A percentile compares a stretch with the other conserved stretches of the same genome.
Conservation (phyloP, 208 protist species). For the Trypanosoma scelopori region DNA sequence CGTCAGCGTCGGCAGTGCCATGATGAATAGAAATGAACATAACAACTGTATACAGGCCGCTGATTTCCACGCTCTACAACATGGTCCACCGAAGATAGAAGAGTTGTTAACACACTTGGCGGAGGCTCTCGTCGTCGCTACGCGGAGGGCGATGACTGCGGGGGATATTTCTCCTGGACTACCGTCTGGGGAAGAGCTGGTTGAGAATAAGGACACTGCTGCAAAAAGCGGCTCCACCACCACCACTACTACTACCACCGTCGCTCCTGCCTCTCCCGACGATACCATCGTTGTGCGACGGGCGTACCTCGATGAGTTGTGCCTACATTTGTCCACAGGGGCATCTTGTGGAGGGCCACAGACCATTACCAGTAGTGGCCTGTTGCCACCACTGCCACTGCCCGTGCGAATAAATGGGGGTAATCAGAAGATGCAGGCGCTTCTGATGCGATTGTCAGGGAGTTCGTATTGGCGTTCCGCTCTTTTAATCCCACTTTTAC, state of each 20-base stretch:
- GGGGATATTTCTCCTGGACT: not conserved
- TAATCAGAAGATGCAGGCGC: not conserved
- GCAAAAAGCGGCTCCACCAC: not conserved
- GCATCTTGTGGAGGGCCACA: not conserved
- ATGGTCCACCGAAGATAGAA: slow-evolving; percentile 15
- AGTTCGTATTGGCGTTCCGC: slow-evolving; percentile 17
- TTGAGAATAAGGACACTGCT: not conserved
- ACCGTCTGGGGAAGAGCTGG: not conserved
- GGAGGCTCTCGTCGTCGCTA: not conserved
- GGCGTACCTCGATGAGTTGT: slow-evolving; percentile 18
- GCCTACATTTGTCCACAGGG: slow-evolving; percentile 9
- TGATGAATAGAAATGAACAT: not conserved
- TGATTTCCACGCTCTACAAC: slow-evolving; percentile 4
- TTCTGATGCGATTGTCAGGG: slow-evolving; percentile 16
- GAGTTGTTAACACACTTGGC: slow-evolving; percentile 4
- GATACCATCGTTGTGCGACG: not conserved
- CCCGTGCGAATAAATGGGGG: not conserved
- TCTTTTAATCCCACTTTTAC: slow-evolving; percentile 24
- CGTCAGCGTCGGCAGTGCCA: not conserved
- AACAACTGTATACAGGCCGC: not conserved
- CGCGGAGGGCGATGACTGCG: not conserved
- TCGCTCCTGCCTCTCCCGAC: not conserved
- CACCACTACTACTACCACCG: not conserved
- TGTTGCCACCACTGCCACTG: not conserved
- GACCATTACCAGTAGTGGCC: not conserved